These are phyloP conservation scores for Backusella luteola DNA, from an alignment of 192 early-diverging fungal genomes.

Conservation along the genomic window DNA sequence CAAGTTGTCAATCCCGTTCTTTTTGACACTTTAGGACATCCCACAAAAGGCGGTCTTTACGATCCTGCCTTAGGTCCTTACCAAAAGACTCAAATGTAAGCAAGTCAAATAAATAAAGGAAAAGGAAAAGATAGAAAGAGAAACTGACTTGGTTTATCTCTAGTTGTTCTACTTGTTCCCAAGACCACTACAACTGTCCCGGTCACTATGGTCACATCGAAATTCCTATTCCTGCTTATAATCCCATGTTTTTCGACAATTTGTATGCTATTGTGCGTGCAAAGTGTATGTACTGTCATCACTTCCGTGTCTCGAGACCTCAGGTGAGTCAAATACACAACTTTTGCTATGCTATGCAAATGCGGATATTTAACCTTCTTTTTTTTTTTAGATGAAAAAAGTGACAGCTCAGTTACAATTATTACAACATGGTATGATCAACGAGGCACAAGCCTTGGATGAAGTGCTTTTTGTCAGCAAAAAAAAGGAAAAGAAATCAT, in stretches of 20 bases:
- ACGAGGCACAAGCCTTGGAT: slow-evolving; percentile 84
- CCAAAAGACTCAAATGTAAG: slow-evolving; percentile 71
- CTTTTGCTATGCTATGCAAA: too few relatives aligned
- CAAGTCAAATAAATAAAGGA: not conserved
- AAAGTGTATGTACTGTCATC: slow-evolving; percentile 88
- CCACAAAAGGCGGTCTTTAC: slow-evolving; percentile 89
- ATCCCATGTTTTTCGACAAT: slow-evolving; percentile 94
- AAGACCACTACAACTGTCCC: slow-evolving; percentile 81
- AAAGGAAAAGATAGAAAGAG: not conserved
- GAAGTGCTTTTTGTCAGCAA: slow-evolving; percentile 45
- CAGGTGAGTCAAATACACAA: slow-evolving; percentile 40
- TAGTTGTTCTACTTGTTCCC: slow-evolving; percentile 84
- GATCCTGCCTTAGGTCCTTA: slow-evolving; percentile 94
- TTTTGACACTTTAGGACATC: slow-evolving; percentile 88
- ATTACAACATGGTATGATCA: slow-evolving; percentile 82
- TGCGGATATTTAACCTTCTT: not conserved
- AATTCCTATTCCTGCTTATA: slow-evolving; percentile 82
- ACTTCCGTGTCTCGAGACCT: slow-evolving; percentile 61
- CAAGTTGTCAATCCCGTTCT: slow-evolving; percentile 85
- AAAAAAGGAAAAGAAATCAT: slow-evolving; percentile 29
- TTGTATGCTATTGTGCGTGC: slow-evolving; percentile 85
- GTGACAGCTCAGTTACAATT: slow-evolving; percentile 79
- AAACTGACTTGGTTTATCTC: not conserved
- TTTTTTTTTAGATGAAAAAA: slow-evolving; percentile 45
- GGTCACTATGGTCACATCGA: slow-evolving; percentile 98